A percentile compares a stretch with the other conserved stretches of the same genome.
Evolutionary conservation across 805 yeast genomes (phyloP).

Genomic region (Kuraishia floccosa): DNA sequence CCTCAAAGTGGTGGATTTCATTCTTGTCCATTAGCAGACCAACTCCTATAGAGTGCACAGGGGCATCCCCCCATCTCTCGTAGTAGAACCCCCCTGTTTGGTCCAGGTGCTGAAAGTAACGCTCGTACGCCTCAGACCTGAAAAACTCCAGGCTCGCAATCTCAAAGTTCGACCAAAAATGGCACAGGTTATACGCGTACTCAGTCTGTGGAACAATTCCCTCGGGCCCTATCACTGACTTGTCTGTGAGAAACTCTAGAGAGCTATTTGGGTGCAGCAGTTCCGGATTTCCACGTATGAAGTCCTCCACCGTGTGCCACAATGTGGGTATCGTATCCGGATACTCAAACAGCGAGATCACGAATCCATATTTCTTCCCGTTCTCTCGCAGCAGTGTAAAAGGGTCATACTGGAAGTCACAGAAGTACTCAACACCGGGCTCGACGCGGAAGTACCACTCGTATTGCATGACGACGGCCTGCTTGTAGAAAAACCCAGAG

Average conservation of each 20-base stretch:
- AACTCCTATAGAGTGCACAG: conserved; percentile 70
- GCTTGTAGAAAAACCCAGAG: conserved; percentile 82
- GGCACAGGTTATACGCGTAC: conserved; percentile 66
- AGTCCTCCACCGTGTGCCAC: conserved; percentile 65
- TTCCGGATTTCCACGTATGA: conserved; percentile 46
- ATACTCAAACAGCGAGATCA: conserved; percentile 75
- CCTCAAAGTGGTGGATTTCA: conserved; percentile 70
- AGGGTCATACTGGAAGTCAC: conserved; percentile 85
- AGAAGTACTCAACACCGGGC: conserved; percentile 80
- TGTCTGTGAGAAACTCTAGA: conserved; percentile 43
- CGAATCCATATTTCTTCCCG: conserved; percentile 77
- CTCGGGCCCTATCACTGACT: conserved; percentile 30
- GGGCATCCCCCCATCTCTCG: conserved; percentile 96
- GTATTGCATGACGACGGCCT: conserved; percentile 56
- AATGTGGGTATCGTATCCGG: conserved; percentile 77
- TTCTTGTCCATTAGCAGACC: conserved; percentile 43
- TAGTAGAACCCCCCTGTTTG: conserved; percentile 67
- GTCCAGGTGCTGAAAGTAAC: conserved; percentile 55
- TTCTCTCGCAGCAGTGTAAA: conserved; percentile 70
- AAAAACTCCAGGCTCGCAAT: conserved; percentile 63
- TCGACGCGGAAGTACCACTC: conserved; percentile 95
- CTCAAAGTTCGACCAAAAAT: conserved; percentile 85
- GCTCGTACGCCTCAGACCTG: conserved; percentile 50
- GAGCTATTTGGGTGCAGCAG: conserved; percentile 55
- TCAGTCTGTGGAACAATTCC: conserved; percentile 32